Evolutionary conservation across 2,329 filamentous ascomycete species (phyloP).

Genomic region (Fusarium drepaniforme): DNA sequence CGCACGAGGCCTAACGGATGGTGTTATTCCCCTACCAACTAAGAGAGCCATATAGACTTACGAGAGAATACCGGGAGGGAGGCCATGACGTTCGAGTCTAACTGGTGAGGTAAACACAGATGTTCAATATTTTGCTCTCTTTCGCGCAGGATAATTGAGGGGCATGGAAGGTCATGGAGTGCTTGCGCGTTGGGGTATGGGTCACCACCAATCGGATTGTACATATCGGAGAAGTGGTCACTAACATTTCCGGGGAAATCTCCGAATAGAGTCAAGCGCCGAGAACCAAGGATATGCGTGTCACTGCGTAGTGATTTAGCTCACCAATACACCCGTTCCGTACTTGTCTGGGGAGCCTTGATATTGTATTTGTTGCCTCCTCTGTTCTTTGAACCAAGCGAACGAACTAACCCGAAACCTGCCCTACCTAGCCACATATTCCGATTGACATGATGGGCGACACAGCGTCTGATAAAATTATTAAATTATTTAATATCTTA

Average conservation of each 20-base stretch:
- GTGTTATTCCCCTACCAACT: conserved; percentile 22
- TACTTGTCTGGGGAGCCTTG: neutral
- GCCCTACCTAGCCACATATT: too few relatives aligned
- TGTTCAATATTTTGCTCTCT: neutral
- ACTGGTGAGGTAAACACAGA: neutral
- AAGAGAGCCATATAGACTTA: neutral
- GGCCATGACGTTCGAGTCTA: neutral
- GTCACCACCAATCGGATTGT: conserved; percentile 15
- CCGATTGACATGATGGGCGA: too few relatives aligned
- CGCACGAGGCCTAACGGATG: conserved; percentile 65
- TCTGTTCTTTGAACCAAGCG: too few relatives aligned
- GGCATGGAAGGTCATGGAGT: neutral
- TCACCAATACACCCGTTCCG: neutral
- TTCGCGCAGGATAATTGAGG: neutral
- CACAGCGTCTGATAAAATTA: too few relatives aligned
- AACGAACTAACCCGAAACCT: too few relatives aligned
- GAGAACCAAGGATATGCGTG: conserved; percentile 16
- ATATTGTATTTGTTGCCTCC: too few relatives aligned
- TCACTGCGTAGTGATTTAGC: neutral
- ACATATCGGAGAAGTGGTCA: neutral
- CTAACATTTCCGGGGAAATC: neutral
- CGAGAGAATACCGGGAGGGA: neutral
- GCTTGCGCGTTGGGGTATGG: conserved; percentile 24
- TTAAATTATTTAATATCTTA: too few relatives aligned
- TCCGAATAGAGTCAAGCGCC: neutral